Evolutionary conservation across 345 rosid species (phyloP), one percentile per base, ranked within the genome.

Genomic region (Microcos paniculata): DNA sequence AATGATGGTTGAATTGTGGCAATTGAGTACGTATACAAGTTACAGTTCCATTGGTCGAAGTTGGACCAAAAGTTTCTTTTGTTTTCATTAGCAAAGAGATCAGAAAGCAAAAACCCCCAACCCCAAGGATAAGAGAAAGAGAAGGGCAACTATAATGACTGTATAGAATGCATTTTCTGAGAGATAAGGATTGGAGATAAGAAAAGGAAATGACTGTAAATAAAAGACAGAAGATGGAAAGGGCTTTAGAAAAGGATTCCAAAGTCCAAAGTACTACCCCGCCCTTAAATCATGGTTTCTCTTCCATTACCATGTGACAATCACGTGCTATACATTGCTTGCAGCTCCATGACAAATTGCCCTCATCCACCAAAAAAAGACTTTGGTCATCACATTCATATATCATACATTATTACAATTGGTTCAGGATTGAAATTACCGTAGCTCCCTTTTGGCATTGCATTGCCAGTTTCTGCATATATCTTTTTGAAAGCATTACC

Each of bases 221-320:
- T 30, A 45, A 28, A 35, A 19, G 19, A 43, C 12, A n/a, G 46
- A 49, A 10, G 46, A 62, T 24, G 56, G 64, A 67, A 12, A 43
- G 2, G 19, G n/a, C 5, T 8, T 21, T 31, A 8, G 75, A 74
- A 69, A 79, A 74, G 48, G 75, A 75, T 70, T 70, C 58, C 46
- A 30, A 66, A 70, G 40, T 35, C 40, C 40, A 35, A 9, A 28
- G 30, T 30, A 68, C 19, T 5, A 45, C 15, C n/a, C 28, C 30
- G 21, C 73, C n/a, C 46, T 21, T 49, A 51, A 24, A 71, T 71
- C 53, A 68, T 73, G 74, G 65, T 28, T 38, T 43, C 14, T 46
- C 77, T 78, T 63, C 38, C 61, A 33, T 55, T 45, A 31, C 62
- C 82, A 64, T 8, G 78, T 71, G 79, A n/a, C 55, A 49, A 62